Conservation (phyloP, 106 monocot genomes). For the Xerophyta viscosa region DNA sequence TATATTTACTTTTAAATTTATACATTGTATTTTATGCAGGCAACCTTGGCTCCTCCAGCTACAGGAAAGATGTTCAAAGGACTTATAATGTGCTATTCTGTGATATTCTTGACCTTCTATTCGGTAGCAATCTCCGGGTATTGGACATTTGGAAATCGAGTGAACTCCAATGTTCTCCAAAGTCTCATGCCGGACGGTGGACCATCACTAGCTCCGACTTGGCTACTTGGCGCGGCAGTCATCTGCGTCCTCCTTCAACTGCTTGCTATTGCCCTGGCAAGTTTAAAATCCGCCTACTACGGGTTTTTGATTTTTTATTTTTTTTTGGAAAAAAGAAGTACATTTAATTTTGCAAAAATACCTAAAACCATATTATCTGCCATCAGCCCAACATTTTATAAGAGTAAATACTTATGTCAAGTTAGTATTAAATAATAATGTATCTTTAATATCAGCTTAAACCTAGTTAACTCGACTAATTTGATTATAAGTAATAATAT, state of each 20-base stretch:
- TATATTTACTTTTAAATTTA: too few species aligned
- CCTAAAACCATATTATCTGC: too few species aligned
- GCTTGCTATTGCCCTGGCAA: conserved; percentile 63
- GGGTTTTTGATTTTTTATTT: too few species aligned
- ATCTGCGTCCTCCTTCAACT: conserved; percentile 68
- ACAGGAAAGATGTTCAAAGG: conserved; percentile 79
- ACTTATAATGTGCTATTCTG: conserved; percentile 55
- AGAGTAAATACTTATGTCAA: too few species aligned
- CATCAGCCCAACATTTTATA: too few species aligned
- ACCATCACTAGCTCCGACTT: conserved; percentile 57
- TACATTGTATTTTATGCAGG: too few species aligned
- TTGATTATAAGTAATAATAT: neutral
- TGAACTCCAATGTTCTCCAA: conserved; percentile 47
- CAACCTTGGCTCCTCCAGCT: conserved; percentile 75
- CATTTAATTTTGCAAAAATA: too few species aligned
- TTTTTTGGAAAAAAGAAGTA: too few species aligned
- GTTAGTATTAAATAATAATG: too few species aligned
- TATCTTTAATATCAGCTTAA: too few species aligned
- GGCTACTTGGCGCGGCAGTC: conserved; percentile 62
- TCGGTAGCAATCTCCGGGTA: conserved; percentile 50
- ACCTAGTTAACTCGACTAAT: too few species aligned
- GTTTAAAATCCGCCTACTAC: too few species aligned
- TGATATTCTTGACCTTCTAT: conserved; percentile 57
- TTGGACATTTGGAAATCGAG: conserved; percentile 66
- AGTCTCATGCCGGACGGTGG: conserved; percentile 62